Evolutionary conservation across 1,284 basidiomycete genomes (phyloP), one percentile per base, ranked within the genome.

Genomic region (Moesziomyces sp.): DNA sequence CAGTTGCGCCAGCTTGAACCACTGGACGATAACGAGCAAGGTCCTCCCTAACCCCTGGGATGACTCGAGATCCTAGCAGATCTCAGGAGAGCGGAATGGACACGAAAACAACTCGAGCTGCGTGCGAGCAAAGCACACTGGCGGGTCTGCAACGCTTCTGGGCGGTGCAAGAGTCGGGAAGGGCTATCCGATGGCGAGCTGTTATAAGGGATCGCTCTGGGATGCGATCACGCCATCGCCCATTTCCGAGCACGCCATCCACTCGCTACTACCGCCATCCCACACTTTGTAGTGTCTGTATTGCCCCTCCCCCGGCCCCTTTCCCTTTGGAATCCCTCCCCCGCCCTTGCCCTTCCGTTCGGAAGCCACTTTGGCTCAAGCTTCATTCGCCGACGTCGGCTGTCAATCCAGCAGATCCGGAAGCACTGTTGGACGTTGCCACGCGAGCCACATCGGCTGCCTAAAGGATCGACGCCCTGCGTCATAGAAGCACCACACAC

Each of bases 241-340:
- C 28, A 46, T 35, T 40, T 51, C 42, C 9, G 30, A 66, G 46
- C 64, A 66, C 64, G 64, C 64, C 64, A 66, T 66, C 48, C 26
- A 21, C 38, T 5, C 10, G n/a, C 43, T 63, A 43, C 44, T 38
- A 26, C 49, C 48, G 33, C 24, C 53, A 44, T 40, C 38, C 38
- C 38, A 13, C 11, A 6, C 38, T 40, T 18, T 18, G 14, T 40
- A 40, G 6, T 18, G 18, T 40, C 18, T 16, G 16, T 52, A 48
- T 46, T 19, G 18, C n/a, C 45, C 42, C 19, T 11, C 46, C 43
- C 45, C 13, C 51, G 35, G 14, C 26, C 23, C 38, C 19, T 26
- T 19, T 46, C 24, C 30, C 19, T 45, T 33, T 42, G 35, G 11
- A 50, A 51, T 8, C 23, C 11, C 40, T 35, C 38, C 38, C 18